Percentiles rank a stretch among this genome's conserved stretches.
Conservation (phyloP, 1,284 basidiomycete species). For the Schizophyllum commune region DNA sequence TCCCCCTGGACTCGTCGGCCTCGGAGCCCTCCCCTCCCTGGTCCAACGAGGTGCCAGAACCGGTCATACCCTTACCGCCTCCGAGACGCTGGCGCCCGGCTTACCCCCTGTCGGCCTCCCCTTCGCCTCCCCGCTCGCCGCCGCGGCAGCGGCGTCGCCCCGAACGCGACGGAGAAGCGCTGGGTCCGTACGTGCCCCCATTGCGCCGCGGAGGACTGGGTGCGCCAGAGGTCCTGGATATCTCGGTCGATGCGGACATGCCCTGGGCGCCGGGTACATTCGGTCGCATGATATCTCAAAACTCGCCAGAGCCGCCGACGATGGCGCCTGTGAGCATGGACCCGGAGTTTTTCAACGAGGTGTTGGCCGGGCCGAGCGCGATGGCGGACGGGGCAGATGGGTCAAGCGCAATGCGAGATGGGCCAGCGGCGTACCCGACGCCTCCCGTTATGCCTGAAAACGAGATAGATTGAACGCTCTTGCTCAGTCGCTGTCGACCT, state of each 20-base stretch:
- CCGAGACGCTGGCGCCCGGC: neutral
- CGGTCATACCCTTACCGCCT: neutral
- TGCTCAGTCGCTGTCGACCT: neutral
- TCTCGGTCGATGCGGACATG: neutral
- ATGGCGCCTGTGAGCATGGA: neutral
- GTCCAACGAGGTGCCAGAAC: neutral
- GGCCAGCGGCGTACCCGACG: neutral
- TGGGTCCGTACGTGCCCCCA: neutral
- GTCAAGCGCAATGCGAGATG: neutral
- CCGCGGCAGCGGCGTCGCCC: no score
- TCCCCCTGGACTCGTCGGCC: neutral
- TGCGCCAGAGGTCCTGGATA: neutral
- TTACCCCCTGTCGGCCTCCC: neutral
- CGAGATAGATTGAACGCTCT: neutral
- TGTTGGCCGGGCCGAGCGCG: no score
- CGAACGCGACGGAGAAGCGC: neutral
- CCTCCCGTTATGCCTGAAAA: neutral
- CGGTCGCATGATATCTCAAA: neutral
- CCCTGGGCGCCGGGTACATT: neutral
- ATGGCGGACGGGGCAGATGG: no score
- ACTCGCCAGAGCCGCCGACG: neutral
- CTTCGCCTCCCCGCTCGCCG: neutral
- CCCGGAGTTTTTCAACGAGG: neutral
- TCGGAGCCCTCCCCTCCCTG: neutral
- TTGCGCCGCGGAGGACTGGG: neutral